Evolutionary conservation across 176 grass and related monocot genomes (phyloP), one percentile per base, ranked within the genome.

Genomic region (Phoenix roebelenii): DNA sequence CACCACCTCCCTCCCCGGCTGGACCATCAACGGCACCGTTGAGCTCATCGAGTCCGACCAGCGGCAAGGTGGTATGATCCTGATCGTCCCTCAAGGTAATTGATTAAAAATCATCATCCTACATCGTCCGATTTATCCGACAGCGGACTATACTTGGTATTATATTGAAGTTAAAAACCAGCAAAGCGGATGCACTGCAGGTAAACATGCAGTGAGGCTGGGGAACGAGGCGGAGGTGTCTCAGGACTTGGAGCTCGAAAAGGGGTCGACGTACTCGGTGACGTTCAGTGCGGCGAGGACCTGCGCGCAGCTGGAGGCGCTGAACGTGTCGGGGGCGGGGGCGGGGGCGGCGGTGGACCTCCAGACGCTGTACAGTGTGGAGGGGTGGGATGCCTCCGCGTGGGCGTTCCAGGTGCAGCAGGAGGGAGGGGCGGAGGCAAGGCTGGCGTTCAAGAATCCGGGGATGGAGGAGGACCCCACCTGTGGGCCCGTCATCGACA

Each of bases 391-490:
- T 67, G 78, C 94, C n/a, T 98, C 93, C 17, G 81, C 88, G 0
- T 59, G 89, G 81, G 94, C 87, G 30, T 98, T 98, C 77, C 82
- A 83, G 58, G 88, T 82, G 15, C 18, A 44, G 44, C 65, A 65
- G 15, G 94, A 89, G 0, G 94, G 88, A n/a, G 65, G 65, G 22
- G 26, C n/a, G 51, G 82, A 79, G 62, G 71, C 81, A 0, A 70
- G n/a, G 50, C 58, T 98, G 55, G 74, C 83, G n/a, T 98, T 98
- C 74, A 92, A 64, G 79, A 98, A 98, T 62, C 94, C 94, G 9
- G 94, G 94, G 50, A 98, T 92, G 94, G 94, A 98, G 48, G 94
- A 98, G 4, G 94, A 98, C 51, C 94, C 94, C 1, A 93, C 88
- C 2, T 98, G 94, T 48, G 94, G 94, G 22, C 94, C 94, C 59